These are phyloP conservation scores for Spiromastix sp. DNA, from an alignment of 2,329 filamentous ascomycete genomes.

Conservation along the genomic window DNA sequence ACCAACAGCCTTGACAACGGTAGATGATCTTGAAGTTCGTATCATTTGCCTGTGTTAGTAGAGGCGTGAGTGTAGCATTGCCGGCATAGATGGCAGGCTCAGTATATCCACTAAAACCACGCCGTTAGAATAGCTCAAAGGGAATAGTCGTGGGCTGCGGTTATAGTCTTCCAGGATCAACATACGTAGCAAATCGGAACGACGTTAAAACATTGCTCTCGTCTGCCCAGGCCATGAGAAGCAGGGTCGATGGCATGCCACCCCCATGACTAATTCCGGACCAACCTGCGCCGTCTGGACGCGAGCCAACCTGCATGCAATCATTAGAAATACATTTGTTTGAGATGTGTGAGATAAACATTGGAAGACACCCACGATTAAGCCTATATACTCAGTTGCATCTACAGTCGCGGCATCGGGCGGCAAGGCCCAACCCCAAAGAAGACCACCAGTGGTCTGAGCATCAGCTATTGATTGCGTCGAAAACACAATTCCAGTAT, in stretches of 20 bases:
- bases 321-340: not conserved
- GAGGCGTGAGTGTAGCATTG: conserved; percentile 50
- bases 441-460: conserved; percentile 1
- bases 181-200: conserved; percentile 43
- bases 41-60: conserved; percentile 47
- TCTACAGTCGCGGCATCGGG: conserved; percentile 5
- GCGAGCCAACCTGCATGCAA: conserved; percentile 1
- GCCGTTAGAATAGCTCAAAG: no score
- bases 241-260: conserved; percentile 48
- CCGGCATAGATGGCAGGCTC: conserved; percentile 51
- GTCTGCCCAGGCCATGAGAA: conserved; percentile 50
- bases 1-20: conserved; percentile 49
- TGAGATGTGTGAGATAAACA: not conserved
- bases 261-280: conserved; percentile 48
- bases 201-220: conserved; percentile 45
- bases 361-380: conserved; percentile 3
- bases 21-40: conserved; percentile 55
- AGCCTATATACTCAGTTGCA: conserved; percentile 4
- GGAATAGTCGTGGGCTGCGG: no score
- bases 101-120: conserved; percentile 41
- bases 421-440: conserved; percentile 3
- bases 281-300: conserved; percentile 36
- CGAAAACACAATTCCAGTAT: conserved; percentile 1
- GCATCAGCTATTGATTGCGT: not conserved
- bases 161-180: no score